A percentile compares a stretch with the other conserved stretches of the same genome.
Evolutionary conservation across 1,284 basidiomycete genomes (phyloP).

Genomic region (Stygiomarasmius scandens): DNA sequence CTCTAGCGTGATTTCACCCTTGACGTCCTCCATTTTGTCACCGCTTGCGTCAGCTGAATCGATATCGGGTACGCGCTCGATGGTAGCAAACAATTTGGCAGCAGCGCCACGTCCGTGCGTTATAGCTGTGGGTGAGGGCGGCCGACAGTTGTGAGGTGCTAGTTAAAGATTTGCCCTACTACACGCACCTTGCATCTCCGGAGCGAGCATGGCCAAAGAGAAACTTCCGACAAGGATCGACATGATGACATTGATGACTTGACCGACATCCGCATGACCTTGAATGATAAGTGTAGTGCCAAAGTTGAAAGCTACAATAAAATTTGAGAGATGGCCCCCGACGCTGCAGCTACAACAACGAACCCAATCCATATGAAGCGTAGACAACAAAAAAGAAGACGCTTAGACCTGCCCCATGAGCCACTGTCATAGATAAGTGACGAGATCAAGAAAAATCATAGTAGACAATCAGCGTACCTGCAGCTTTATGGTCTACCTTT

Average conservation of each 20-base stretch:
- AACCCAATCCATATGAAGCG: constrained; percentile 66
- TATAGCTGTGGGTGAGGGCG: constrained; percentile 52
- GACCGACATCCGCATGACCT: constrained; percentile 54
- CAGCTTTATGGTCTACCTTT: constrained; percentile 64
- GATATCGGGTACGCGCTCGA: constrained; percentile 85
- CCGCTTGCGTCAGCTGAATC: constrained; percentile 80
- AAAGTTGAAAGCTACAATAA: constrained; percentile 67
- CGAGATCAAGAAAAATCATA: too few relatives aligned
- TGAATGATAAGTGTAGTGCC: constrained; percentile 82
- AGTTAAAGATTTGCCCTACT: background rate
- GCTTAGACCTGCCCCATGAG: constrained; percentile 51
- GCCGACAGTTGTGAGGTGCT: background rate
- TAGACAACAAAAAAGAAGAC: constrained; percentile 86
- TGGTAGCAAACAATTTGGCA: constrained; percentile 90
- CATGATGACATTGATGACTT: constrained; percentile 83
- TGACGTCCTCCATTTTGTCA: constrained; percentile 69
- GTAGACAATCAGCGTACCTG: constrained; percentile 43
- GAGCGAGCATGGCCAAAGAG: constrained; percentile 80
- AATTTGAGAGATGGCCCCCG: background rate
- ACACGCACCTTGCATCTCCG: constrained; percentile 75
- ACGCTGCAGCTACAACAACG: constrained; percentile 21
- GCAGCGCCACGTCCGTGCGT: constrained; percentile 86
- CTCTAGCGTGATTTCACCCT: constrained; percentile 78
- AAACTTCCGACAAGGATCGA: constrained; percentile 89
- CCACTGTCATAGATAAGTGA: background rate